Evolutionary conservation across 2,329 filamentous ascomycete genomes (phyloP).

Genomic region (Calonectria fujianensis): DNA sequence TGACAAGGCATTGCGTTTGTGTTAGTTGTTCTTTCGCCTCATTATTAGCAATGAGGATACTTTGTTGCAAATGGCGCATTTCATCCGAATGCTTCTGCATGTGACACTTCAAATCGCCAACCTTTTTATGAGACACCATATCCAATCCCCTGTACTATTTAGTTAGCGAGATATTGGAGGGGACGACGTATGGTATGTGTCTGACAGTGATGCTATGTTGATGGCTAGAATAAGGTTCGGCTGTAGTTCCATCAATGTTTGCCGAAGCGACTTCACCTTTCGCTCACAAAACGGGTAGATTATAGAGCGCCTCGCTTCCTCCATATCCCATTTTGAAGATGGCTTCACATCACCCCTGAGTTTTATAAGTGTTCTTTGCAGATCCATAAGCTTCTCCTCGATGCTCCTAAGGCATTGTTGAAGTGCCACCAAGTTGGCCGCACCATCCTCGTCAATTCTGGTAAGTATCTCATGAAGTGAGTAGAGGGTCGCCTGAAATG

Average conservation of each 20-base stretch:
- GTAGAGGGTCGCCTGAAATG: neutral
- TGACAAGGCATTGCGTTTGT: neutral
- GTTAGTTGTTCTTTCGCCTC: neutral
- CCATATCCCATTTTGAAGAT: neutral
- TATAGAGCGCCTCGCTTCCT: neutral
- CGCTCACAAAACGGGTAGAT: neutral
- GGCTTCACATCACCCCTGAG: neutral
- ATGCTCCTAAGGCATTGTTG: neutral
- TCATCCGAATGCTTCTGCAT: neutral
- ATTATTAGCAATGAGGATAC: neutral
- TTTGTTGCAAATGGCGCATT: neutral
- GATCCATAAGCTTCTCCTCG: neutral
- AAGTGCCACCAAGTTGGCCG: neutral
- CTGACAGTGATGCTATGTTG: neutral
- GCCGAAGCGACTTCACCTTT: neutral
- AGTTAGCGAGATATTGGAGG: neutral
- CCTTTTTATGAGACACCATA: neutral
- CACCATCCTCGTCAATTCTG: neutral
- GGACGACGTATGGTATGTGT: neutral
- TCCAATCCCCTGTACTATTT: neutral
- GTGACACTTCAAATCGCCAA: neutral
- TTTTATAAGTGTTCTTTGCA: neutral
- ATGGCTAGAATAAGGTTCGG: neutral
- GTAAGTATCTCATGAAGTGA: neutral
- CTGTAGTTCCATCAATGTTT: neutral